Evolutionary conservation across 192 early-diverging fungal genomes (phyloP), one percentile per base, ranked within the genome.

Genomic region (Backusella tuberculispora): DNA sequence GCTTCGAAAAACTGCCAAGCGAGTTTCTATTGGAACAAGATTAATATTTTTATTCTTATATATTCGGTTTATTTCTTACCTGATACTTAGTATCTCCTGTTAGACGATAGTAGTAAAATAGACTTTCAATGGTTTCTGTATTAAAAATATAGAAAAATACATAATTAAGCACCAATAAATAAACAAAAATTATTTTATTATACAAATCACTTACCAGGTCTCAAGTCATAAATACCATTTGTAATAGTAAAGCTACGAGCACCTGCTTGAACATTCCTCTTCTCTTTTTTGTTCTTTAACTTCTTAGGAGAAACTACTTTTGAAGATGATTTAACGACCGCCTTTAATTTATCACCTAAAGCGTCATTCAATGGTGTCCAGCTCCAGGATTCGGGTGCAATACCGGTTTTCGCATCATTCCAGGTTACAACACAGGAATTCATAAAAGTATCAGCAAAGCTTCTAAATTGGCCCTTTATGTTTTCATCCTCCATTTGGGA

Each of bases 21-120:
- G 37, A 86, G 81, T 45, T 93, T 88, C 65, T 75, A 53, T 60
- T 60, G 21, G 19, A 69, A 47, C n/a, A 21, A n/a, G 41, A 19
- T 69, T 3, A 70, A n/a, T 26, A 19, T 63, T 3, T 24, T 24
- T 73, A 41, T 34, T 26, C 0, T 34, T 71, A 8, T 47, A n/a
- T 44, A 41, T 7, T 1, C 10, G 13, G 13, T 41, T n/a, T 53
- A 45, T 37, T 71, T 38, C 24, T 34, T 17, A 66, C 74, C 43
- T 88, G 88, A 45, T 92, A 92, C 12, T 72, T 76, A 5, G 71
- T 79, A 45, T 92, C 81, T 6, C 92, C 92, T 15, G 92, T 93
- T n/a, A 92, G 66, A 26, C 92, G 87, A 69, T 91, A 93, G 80
- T 90, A 83, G 64, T 87, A 83, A 80, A 91, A 93, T 38, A 92